phyloP scores from a whole-genome alignment of 1,284 basidiomycete species.

The Fomitopsis betulina region DNA sequence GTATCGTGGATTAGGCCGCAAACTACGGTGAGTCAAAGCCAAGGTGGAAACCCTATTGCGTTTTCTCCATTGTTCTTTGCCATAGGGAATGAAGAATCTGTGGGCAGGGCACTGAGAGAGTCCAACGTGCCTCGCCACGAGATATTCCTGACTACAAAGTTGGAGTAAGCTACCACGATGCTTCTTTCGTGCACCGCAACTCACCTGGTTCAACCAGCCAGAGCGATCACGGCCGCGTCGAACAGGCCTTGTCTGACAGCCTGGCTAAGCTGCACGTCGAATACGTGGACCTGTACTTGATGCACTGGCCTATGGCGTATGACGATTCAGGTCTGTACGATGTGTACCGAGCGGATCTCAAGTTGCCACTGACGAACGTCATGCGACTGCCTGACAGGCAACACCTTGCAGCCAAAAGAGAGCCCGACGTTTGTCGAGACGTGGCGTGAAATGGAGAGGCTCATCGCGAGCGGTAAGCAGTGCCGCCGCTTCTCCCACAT shows the following conservation, averaged over 20 bases:
- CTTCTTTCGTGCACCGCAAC: not conserved
- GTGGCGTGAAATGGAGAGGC: slow-evolving; percentile 16
- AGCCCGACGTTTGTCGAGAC: slow-evolving; percentile 17
- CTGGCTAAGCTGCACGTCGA: slow-evolving; percentile 49
- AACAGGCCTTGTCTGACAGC: slow-evolving; percentile 24
- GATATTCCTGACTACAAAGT: not conserved
- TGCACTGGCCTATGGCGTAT: slow-evolving; percentile 6
- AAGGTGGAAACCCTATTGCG: not conserved
- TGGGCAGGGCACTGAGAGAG: not conserved
- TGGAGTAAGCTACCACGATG: not conserved
- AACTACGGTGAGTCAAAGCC: not conserved
- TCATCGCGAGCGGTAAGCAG: not conserved
- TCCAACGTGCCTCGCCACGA: not conserved
- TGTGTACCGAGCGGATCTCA: not conserved
- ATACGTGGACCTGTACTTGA: slow-evolving; percentile 48
- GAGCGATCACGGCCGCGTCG: not conserved
- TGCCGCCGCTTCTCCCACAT: not conserved
- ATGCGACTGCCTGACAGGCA: not conserved
- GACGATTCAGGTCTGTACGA: not conserved
- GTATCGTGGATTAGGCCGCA: not conserved
- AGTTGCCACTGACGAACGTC: not conserved
- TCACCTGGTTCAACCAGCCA: not conserved
- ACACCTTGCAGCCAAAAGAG: not conserved
- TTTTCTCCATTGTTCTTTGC: not conserved
- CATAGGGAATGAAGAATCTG: not conserved